Evolutionary conservation across 2,329 filamentous ascomycete genomes (phyloP), one percentile per base, ranked within the genome.

Genomic region (Furcasterigmium sp.): DNA sequence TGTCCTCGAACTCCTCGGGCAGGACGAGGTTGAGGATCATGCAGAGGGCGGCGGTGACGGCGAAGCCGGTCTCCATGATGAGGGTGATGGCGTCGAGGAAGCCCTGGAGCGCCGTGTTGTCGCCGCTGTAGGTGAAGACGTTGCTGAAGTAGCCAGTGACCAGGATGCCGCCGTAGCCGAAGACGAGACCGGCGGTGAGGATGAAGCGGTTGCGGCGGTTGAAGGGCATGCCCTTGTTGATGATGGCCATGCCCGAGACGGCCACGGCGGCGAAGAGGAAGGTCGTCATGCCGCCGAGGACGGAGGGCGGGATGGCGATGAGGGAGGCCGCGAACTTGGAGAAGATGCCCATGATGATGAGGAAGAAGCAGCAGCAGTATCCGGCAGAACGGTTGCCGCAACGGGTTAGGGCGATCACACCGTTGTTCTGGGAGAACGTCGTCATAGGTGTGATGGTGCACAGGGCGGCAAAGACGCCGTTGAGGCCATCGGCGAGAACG

Each of bases 361-460:
- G 75, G 69, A 90, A 90, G 55, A 85, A 72, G 59, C 77, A 89
- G 57, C 82, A 85, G 39, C 82, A 85, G 59, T 89, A 90, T 5
- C 88, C 88, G 5, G 87, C 88, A 37, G 82, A 85, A 42, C 87
- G 79, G 60, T 89, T 91, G 1, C 87, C 87, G 59, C 87, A 91
- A 14, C 86, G 77, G 0, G 87, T 93, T 36, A 93, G 71, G 0
- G 87, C 84, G 47, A 93, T 91, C 41, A 91, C 85, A 28, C 87
- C 87, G 59, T 91, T 91, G 68, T 91, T 91, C 61, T 91, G 86
- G 0, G 87, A 87, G 53, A 91, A 91, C 39, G 82, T 85, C 2
- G 80, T 83, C 78, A 91, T 87, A 23, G 87, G 86, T 0, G 85
- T 87, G 52, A 88, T 86, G 38, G 87, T 91, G 68, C 82, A 85